Percentiles rank a stretch among this genome's conserved stretches.
Conservation (phyloP, 1,284 basidiomycete genomes). For the Tylopilus sp. region DNA sequence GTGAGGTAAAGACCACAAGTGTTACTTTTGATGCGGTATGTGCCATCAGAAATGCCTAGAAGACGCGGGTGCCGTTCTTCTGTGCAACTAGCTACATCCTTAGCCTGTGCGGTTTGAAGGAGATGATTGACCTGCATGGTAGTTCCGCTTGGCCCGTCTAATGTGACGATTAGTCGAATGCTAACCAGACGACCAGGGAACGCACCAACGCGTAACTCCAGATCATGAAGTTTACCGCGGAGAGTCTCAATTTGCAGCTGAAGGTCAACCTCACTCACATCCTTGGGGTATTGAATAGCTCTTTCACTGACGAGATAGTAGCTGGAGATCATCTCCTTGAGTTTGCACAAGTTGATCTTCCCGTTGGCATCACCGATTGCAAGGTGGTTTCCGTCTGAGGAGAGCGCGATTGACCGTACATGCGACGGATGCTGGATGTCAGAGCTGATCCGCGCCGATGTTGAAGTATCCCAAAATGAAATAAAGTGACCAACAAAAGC, state of each 20-base stretch:
- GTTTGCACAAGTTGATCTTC: not conserved
- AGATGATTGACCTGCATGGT: not conserved
- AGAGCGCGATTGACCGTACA: constrained; percentile 1
- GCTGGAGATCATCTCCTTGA: not conserved
- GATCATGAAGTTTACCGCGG: not conserved
- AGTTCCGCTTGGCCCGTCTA: not conserved
- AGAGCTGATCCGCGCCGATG: not conserved
- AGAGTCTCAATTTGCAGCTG: not conserved
- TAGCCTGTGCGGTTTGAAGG: not conserved
- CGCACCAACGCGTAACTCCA: not conserved
- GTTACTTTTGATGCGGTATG: constrained; percentile 1
- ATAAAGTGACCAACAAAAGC: not conserved
- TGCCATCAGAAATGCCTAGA: not conserved
- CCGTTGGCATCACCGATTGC: not conserved
- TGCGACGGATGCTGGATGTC: not conserved
- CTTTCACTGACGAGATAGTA: not conserved
- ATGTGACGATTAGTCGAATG: not conserved
- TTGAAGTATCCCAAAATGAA: constrained; percentile 3
- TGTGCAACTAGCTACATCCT: too few relatives aligned
- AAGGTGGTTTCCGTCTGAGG: not conserved
- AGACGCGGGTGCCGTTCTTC: not conserved
- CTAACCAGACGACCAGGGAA: not conserved
- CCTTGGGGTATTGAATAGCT: not conserved
- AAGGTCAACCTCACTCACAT: not conserved
- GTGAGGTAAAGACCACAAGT: not conserved